Evolutionary conservation across 371 early-diverging fungal species (phyloP), one percentile per base, ranked within the genome.

Genomic region (Conidiobolus incongruus): DNA sequence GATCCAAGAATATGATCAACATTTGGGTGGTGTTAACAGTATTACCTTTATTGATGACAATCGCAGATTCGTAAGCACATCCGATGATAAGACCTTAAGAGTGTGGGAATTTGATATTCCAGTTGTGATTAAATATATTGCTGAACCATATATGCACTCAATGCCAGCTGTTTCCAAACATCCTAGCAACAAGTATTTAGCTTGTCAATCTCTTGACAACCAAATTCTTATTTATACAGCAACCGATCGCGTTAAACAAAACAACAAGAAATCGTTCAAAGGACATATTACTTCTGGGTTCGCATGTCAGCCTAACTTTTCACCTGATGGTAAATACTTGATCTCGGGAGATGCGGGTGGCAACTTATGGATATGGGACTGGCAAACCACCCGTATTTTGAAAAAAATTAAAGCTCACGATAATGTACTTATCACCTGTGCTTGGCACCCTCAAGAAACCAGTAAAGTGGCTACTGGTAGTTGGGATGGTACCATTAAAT

Each of bases 41-140:
- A 81, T 97, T 43, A 92, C 92, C 0, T 94, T 94, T 69, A 77
- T 93, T 5, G 92, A 94, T 49, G 81, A 88, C 2, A 83, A 83
- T 56, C 63, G 90, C 45, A 72, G 90, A 38, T 97, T 94, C 53
- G 78, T 97, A 32, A 81, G 89, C 4, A 90, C 94, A 1, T 80
- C 82, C 11, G 94, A 93, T 56, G 97, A 97, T 65, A 93, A 94
- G 59, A 84, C 88, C 4, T 58, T 97, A 57, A 70, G 95, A 41
- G 90, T 81, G 26, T 97, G 95, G 95, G 97, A 97, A 64, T 87
- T 68, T 52, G 93, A 82, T 51, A 91, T 93, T 46, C 95, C 95
- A 2, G 89, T 94, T 7, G 89, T 87, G 31, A 88, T 97, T 65
- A 90, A 91, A 62, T 84, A 88, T 48, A 74, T 92, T 51, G 90